These are phyloP conservation scores for Prosopis cineraria DNA, from an alignment of 306 rosid species.

Conservation along the genomic window DNA sequence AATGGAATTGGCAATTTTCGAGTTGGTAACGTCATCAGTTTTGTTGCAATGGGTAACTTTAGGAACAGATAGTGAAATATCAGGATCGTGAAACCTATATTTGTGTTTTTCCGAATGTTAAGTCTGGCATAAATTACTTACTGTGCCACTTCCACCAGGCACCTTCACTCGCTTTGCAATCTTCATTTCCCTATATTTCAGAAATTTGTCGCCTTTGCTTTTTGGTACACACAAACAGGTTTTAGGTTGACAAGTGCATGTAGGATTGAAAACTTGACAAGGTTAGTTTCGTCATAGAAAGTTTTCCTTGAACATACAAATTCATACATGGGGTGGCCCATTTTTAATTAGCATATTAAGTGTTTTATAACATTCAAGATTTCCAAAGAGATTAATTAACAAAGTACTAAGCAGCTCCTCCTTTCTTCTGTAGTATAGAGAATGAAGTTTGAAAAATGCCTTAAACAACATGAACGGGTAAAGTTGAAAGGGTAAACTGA, in stretches of 20 bases:
- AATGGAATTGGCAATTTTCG: constrained; percentile 20
- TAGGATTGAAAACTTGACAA: neutral
- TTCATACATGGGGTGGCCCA: neutral
- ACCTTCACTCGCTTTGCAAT: too few relatives aligned
- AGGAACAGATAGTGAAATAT: neutral
- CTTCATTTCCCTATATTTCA: neutral
- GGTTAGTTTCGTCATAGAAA: neutral
- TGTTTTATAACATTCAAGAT: too few relatives aligned
- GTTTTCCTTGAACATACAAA: neutral
- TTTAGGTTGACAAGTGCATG: neutral
- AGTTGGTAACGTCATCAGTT: constrained; percentile 7
- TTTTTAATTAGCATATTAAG: neutral
- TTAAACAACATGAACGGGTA: neutral
- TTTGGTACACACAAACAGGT: neutral
- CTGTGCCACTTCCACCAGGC: too few relatives aligned
- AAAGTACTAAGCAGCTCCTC: neutral
- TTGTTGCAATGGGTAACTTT: neutral
- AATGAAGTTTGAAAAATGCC: too few relatives aligned
- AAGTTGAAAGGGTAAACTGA: neutral
- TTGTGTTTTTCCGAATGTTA: too few relatives aligned
- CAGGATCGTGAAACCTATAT: neutral
- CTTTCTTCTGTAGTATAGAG: too few relatives aligned
- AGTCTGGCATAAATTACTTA: too few relatives aligned
- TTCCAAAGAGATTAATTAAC: neutral
- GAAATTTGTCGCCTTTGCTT: neutral